Percentiles rank a stretch among this genome's conserved stretches.
phyloP scores from a whole-genome alignment of 1,139 yeast species.

The Pichia sorboxylosa region DNA sequence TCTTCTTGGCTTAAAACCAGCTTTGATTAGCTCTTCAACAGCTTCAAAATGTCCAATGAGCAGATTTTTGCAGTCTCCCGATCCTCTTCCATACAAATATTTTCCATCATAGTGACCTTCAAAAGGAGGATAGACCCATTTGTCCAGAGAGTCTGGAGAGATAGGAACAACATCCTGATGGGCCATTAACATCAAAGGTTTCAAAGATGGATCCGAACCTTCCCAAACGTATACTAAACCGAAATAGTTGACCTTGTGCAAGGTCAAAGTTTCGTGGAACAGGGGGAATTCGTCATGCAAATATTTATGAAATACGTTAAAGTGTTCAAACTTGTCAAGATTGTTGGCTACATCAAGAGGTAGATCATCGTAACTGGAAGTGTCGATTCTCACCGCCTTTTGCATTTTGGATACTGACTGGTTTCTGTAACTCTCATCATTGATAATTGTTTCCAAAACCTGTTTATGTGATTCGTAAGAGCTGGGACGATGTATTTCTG shows the following conservation, averaged over 20 bases:
- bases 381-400: constrained; percentile 35
- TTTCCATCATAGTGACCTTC: constrained; percentile 33
- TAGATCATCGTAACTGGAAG: constrained; percentile 32
- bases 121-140: constrained; percentile 36
- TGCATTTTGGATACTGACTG: constrained; percentile 29
- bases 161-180: constrained; percentile 44
- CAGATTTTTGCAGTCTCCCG: constrained; percentile 36
- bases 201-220: constrained; percentile 34
- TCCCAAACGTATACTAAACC: constrained; percentile 60
- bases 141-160: constrained; percentile 28
- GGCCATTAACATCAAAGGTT: constrained; percentile 35
- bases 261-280: constrained; percentile 36
- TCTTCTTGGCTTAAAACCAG: constrained; percentile 31
- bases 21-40: constrained; percentile 30
- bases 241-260: constrained; percentile 50
- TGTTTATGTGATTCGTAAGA: constrained; percentile 11
- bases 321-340: constrained; percentile 28
- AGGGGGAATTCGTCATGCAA: constrained; percentile 48
- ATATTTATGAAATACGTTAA: constrained; percentile 43
- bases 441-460: constrained; percentile 14
- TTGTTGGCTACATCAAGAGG: constrained; percentile 28
- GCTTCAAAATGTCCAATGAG: constrained; percentile 33
- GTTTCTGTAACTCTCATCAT: constrained; percentile 28
- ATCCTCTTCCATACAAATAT: constrained; percentile 35
- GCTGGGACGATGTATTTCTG: constrained; percentile 18